These are phyloP conservation scores for Geotrichum aggregatum DNA, from an alignment of 1,139 yeast species.

Conservation along the genomic window DNA sequence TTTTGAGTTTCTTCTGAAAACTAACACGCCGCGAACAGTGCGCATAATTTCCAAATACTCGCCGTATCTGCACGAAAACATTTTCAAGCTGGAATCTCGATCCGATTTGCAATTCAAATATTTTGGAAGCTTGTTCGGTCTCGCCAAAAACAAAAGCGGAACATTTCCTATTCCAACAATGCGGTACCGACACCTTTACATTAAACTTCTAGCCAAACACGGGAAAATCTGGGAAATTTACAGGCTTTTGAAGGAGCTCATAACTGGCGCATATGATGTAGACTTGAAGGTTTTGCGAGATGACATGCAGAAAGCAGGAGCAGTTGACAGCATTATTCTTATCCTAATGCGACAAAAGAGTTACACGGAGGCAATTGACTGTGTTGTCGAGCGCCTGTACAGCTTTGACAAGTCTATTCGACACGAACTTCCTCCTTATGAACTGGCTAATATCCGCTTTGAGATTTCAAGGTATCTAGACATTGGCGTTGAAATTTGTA, in stretches of 20 bases:
- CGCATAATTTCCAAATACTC: slow-evolving; percentile 26
- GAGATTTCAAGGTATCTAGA: slow-evolving; percentile 27
- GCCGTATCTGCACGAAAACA: slow-evolving; percentile 30
- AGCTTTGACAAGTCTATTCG: slow-evolving; percentile 23
- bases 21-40: slow-evolving; percentile 27
- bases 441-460: slow-evolving; percentile 14
- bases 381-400: slow-evolving; percentile 32
- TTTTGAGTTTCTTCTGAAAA: slow-evolving; percentile 25
- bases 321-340: slow-evolving; percentile 34
- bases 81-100: slow-evolving; percentile 24
- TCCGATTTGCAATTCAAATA: slow-evolving; percentile 28
- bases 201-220: slow-evolving; percentile 29
- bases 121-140: slow-evolving; percentile 26
- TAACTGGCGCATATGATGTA: slow-evolving; percentile 32
- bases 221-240: slow-evolving; percentile 25
- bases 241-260: slow-evolving; percentile 24
- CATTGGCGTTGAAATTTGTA: slow-evolving; percentile 33
- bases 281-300: slow-evolving; percentile 36
- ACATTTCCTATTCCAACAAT: slow-evolving; percentile 26
- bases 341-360: slow-evolving; percentile 32
- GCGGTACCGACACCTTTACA: slow-evolving; percentile 30
- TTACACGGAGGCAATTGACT: slow-evolving; percentile 37
- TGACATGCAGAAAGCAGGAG: slow-evolving; percentile 29
- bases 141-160: slow-evolving; percentile 22
- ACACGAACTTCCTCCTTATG: slow-evolving; percentile 7